A percentile compares a stretch with the other conserved stretches of the same genome.
Conservation (phyloP, 2,329 filamentous ascomycete genomes). For the Alternaria angustiovoidea region DNA sequence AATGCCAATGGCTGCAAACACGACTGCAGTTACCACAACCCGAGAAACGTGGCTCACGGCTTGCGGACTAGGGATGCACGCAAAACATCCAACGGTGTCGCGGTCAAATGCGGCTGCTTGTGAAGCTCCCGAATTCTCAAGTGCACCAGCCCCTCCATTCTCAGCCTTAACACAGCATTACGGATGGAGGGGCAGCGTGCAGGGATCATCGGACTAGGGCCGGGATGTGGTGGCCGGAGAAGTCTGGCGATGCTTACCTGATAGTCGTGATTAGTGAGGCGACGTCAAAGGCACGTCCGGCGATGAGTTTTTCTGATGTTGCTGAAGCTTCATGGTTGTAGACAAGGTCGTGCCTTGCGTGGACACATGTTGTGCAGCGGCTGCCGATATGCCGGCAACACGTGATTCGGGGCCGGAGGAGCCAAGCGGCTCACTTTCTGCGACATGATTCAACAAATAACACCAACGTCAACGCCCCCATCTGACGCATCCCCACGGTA, state of each 20-base stretch:
- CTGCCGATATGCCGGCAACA: slow-evolving; percentile 10
- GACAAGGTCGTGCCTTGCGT: neutral
- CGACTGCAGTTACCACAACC: neutral
- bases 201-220: slow-evolving; percentile 18
- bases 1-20: neutral
- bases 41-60: neutral
- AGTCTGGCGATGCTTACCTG: neutral
- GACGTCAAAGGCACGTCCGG: neutral
- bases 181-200: slow-evolving; percentile 26
- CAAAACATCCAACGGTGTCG: slow-evolving; percentile 16
- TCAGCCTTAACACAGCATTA: slow-evolving; percentile 29
- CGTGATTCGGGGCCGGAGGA: slow-evolving; percentile 10
- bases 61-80: neutral
- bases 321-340: neutral
- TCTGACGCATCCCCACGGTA: slow-evolving; percentile 24
- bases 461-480: slow-evolving; percentile 14
- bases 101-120: slow-evolving; percentile 21
- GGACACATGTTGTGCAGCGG: neutral
- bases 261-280: neutral
- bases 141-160: slow-evolving; percentile 18
- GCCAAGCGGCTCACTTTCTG: slow-evolving; percentile 16
- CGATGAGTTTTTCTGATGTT: too few species aligned
- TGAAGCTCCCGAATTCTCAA: slow-evolving; percentile 5
- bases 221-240: neutral
- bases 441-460: slow-evolving; percentile 31